A percentile compares a stretch with the other conserved stretches of the same genome.
Conservation (phyloP, 345 rosid species). For the Salix purpurea region DNA sequence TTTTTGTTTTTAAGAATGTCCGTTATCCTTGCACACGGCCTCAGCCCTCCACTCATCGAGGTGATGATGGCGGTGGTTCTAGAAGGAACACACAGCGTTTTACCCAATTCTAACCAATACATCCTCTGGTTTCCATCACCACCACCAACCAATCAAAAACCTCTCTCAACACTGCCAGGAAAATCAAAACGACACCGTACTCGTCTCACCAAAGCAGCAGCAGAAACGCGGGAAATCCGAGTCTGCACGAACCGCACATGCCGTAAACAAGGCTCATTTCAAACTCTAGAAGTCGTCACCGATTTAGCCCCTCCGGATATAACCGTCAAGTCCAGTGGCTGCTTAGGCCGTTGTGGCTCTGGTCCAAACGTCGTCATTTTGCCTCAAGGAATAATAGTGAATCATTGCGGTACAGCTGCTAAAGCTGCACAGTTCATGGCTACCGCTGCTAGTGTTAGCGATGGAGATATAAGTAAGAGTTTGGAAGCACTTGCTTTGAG, state of each 20-base stretch:
- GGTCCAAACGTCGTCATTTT: constrained; percentile 80
- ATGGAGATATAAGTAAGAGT: constrained; percentile 27
- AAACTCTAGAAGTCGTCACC: constrained; percentile 53
- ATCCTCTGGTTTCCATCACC: no score
- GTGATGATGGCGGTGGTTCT: no score
- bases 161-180: no score
- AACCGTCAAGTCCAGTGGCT: constrained; percentile 56
- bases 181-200: no score
- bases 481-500: constrained; percentile 61
- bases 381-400: constrained; percentile 54
- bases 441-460: constrained; percentile 18
- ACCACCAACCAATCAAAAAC: no score
- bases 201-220: neutral
- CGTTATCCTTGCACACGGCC: no score
- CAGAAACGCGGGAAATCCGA: constrained; percentile 10
- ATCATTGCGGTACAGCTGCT: constrained; percentile 70
- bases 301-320: constrained; percentile 61
- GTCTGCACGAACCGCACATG: constrained; percentile 34
- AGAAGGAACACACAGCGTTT: no score
- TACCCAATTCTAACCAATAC: no score
- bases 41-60: no score
- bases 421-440: constrained; percentile 54
- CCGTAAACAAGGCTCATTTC: constrained; percentile 71
- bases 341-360: constrained; percentile 81
- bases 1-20: no score